Base-by-base conservation (phyloP, 2,329 filamentous ascomycete species). In the Fusarium succisae region DNA sequence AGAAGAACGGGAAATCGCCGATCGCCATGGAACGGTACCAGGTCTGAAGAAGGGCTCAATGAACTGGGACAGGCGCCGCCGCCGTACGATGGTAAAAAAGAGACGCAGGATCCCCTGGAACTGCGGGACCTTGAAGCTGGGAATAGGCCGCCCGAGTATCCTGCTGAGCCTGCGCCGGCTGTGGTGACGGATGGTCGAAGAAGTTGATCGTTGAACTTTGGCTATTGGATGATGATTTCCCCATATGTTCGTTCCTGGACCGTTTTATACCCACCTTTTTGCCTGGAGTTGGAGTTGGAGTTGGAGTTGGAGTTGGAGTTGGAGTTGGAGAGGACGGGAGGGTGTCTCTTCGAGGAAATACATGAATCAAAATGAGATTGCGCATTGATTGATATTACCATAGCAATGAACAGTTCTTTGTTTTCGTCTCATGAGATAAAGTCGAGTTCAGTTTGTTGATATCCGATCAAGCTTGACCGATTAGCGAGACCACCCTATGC, bases 41-140 rank as follows among this genome's bases (percentile, higher is more conserved):
- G 71, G 44, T 75, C 79, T 6, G 62, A 87, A 51, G 91, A 92
- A 72, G 91, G 91, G 0, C 80, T 92, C 63, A 87, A 92, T 77
- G 90, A 92, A 81, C 80, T 86, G 48, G 91, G 91, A 35, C 90
- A 92, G 79, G 89, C 90, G 15, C 91, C 91, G 56, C 91, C 91
- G 54, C 89, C 91, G 1, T 93, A 93, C 78, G 83, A 82, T 45
- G 76, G 77, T 12, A 82, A 81, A 75, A 79, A 81, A 71, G 70
- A 78, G 35, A 63, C 50, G 30, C 67, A 73, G 28, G 63, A 70
- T 51, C 55, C 73, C 13, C 63, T 66, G 43, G 78, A 80, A 67
- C n/a, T 76, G 50, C 74, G 72, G 28, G 78, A 81, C 45, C 47
- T 80, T 22, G 80, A 81, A 63, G 71, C 72, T 50, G 77, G 70